phyloP scores from a whole-genome alignment of 805 yeast genomes.

The Barnettozyma botsteinii region DNA sequence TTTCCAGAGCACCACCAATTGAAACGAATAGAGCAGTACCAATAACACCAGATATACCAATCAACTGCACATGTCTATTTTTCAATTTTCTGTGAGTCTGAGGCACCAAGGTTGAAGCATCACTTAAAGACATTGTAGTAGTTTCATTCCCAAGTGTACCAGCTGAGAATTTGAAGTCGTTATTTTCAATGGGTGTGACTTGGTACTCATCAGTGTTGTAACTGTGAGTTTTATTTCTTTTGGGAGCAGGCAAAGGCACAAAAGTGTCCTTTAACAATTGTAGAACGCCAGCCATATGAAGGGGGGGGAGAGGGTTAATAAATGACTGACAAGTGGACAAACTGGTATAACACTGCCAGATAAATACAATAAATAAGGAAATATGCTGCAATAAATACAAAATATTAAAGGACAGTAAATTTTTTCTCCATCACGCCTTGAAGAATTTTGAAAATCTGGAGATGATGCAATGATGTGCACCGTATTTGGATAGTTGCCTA shows the following conservation, averaged over 20 bases:
- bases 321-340: neutral
- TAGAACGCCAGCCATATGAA: neutral
- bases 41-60: slow-evolving; percentile 77
- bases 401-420: too few species aligned
- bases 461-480: too few species aligned
- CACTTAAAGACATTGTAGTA: slow-evolving; percentile 14
- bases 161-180: slow-evolving; percentile 1
- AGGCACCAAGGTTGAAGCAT: slow-evolving; percentile 19
- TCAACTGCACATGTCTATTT: slow-evolving; percentile 70
- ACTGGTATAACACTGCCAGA: too few species aligned
- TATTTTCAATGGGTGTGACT: neutral
- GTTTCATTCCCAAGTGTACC: neutral
- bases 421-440: too few species aligned
- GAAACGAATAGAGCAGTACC: slow-evolving; percentile 78
- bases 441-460: too few species aligned
- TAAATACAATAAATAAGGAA: neutral
- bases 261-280: slow-evolving; percentile 17
- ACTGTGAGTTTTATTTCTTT: neutral
- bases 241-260: slow-evolving; percentile 16
- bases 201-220: slow-evolving; percentile 1
- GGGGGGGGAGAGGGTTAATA: too few species aligned
- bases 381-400: too few species aligned
- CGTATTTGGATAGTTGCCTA: too few species aligned
- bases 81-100: slow-evolving; percentile 44
- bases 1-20: slow-evolving; percentile 55